Evolutionary conservation across 2,329 filamentous ascomycete species (phyloP), one percentile per base, ranked within the genome.

Genomic region (Fusarium sororula): DNA sequence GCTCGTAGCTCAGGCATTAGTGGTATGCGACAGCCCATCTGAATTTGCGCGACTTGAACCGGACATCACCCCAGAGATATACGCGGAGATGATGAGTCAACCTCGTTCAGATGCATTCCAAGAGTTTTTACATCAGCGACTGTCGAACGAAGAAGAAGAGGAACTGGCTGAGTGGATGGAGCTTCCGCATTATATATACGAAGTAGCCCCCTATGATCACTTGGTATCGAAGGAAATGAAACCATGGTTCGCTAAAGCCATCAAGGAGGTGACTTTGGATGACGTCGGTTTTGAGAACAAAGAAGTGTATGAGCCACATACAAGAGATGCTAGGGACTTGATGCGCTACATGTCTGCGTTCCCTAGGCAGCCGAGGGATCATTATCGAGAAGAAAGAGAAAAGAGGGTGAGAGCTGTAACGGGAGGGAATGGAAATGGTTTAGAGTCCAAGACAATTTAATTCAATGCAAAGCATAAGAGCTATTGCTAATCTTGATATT

Each of bases 341-440:
- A 45, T 67, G 38, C n/a, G 30, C 7, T 64, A 28, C 15, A 37
- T 50, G 6, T 64, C 59, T 6, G n/a, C 42, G 9, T 83, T 50
- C 12, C 44, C 35, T 0, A 41, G 13, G 0, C 7, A 32, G 4
- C 44, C 44, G 0, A 32, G 26, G 6, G 44, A 59, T 17, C 35
- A 48, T n/a, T 26, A 38, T 28, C 12, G 18, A 37, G 48, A 53
- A 9, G 5, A 15, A 28, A 14, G 28, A 9, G 45, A 17, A 15
- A 17, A 7, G 15, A 35, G 35, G 35, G 7, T 17, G 14, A 35
- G 35, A 35, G 14, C 35, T 35, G 35, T 4, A 15, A 9, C 3
- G 11, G 30, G 13, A 35, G 32, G 14, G 32, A 7, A 13, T 6
- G 12, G 32, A 35, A 35, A 35, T 35, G 14, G 6, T 35, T 35